Evolutionary conservation across 2,329 filamentous ascomycete species (phyloP), one percentile per base, ranked within the genome.

Genomic region (Neopestalotiopsis rosae): DNA sequence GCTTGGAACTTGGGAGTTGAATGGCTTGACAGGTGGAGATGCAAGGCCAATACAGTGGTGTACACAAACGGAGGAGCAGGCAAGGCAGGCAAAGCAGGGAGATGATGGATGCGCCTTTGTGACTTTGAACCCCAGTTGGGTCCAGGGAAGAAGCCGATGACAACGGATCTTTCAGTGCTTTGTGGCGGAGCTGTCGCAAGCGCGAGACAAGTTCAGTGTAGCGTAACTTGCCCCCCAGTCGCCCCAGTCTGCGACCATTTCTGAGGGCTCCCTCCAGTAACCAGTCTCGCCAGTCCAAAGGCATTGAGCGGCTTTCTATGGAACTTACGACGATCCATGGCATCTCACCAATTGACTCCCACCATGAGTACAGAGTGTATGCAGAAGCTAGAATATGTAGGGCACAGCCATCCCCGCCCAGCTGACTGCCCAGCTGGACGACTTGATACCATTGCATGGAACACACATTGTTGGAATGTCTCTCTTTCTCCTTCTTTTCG

Each of bases 11-110:
- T 6, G 45, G 45, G 45, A 52, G 45, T 52, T 52, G 45, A 52
- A 52, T 52, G 45, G 45, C 57, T 59, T 59, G 30, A 59, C 30
- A 59, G 57, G 24, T 30, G 57, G 57, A 52, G 17, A 52, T 52
- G 45, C 45, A 52, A 52, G 45, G 45, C 45, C 6, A 52, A 52
- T 52, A 52, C n/a, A 20, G 45, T n/a, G n/a, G 45, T 9, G 45
- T 10, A 38, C 34, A 38, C 34, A 38, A 38, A 38, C 34, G 10
- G 4, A 28, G 24, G 3, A 28, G 24, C 24, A 28, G 24, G 24
- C 24, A 28, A 28, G 4, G 24, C 24, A 28, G 24, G 24, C 24
- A 28, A 28, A 28, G 24, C 24, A 28, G 24, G 34, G 34, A 38
- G 34, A 38, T 38, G 34, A 38, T 3, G 24, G 34, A 38, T 38